These are phyloP conservation scores for Nasturtium officinale DNA, from an alignment of 345 rosid genomes.

Conservation along the genomic window DNA sequence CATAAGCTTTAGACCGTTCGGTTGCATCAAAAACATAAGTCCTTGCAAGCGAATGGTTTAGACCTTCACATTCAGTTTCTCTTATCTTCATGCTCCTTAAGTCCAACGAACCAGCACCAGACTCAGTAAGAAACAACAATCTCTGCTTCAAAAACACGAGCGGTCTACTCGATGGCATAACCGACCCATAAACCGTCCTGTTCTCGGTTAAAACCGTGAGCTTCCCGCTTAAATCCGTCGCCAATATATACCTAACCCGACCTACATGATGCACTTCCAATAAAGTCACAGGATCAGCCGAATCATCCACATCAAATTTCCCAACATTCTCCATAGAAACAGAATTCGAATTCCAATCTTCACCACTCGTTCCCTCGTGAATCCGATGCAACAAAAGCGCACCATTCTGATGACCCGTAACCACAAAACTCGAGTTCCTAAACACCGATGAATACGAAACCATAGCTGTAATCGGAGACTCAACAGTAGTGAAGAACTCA, in stretches of 20 bases:
- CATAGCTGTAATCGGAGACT: conserved; percentile 74
- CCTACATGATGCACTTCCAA: conserved; percentile 91
- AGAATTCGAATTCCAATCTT: conserved; percentile 62
- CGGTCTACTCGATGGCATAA: conserved; percentile 62
- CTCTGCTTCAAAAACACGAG: conserved; percentile 90
- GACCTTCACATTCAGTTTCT: conserved; percentile 85
- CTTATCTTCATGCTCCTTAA: conserved; percentile 82
- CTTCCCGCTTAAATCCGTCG: conserved; percentile 63
- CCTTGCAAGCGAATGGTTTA: conserved; percentile 66
- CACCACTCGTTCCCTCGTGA: conserved; percentile 61
- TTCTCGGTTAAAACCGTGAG: conserved; percentile 70
- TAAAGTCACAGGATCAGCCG: conserved; percentile 52
- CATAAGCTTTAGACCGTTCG: conserved; percentile 90
- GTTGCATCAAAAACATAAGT: conserved; percentile 73
- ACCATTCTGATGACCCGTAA: conserved; percentile 84
- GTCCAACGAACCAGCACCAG: conserved; percentile 89
- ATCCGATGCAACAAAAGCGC: conserved; percentile 65
- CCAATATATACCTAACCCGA: conserved; percentile 68
- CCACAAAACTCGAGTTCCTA: conserved; percentile 76
- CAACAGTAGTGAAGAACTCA: conserved; percentile 57
- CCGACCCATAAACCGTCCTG: conserved; percentile 72
- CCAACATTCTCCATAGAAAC: conserved; percentile 61
- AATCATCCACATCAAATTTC: conserved; percentile 44
- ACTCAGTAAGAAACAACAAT: conserved; percentile 83
- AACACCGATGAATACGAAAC: conserved; percentile 64